Conservation (phyloP, 116 monocot genomes). For the Cymodocea nodosa region DNA sequence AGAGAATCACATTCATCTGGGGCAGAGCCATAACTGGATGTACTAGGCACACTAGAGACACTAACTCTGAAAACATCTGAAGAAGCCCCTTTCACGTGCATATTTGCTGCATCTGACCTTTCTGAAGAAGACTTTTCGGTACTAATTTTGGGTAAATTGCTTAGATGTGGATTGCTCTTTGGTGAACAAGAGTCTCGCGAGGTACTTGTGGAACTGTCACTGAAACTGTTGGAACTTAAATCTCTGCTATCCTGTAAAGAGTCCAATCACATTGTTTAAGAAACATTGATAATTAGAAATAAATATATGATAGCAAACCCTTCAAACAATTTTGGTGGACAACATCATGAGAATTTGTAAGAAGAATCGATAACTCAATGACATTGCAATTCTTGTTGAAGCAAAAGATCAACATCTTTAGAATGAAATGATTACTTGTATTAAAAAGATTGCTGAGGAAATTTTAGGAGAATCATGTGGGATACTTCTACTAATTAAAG, state of each 20-base stretch:
- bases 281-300: neutral
- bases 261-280: neutral
- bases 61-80: slow-evolving; percentile 82
- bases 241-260: slow-evolving; percentile 51
- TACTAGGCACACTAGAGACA: slow-evolving; percentile 86
- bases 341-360: neutral
- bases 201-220: slow-evolving; percentile 45
- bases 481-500: too few species aligned
- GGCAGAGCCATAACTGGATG: slow-evolving; percentile 89
- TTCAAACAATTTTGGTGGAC: neutral
- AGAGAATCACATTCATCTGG: slow-evolving; percentile 77
- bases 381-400: too few species aligned
- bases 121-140: slow-evolving; percentile 31
- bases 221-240: slow-evolving; percentile 47
- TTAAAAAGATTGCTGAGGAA: too few species aligned
- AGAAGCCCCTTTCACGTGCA: slow-evolving; percentile 60
- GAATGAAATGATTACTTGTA: too few species aligned
- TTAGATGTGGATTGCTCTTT: slow-evolving; percentile 15
- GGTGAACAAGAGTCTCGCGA: slow-evolving; percentile 36
- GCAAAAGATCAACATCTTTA: too few species aligned
- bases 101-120: slow-evolving; percentile 66
- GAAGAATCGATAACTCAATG: too few species aligned
- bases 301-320: too few species aligned
- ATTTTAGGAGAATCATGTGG: too few species aligned
- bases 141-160: slow-evolving; percentile 13